phyloP scores from a whole-genome alignment of 2,329 filamentous ascomycete genomes.

The Ophiocordyceps unilateralis region DNA sequence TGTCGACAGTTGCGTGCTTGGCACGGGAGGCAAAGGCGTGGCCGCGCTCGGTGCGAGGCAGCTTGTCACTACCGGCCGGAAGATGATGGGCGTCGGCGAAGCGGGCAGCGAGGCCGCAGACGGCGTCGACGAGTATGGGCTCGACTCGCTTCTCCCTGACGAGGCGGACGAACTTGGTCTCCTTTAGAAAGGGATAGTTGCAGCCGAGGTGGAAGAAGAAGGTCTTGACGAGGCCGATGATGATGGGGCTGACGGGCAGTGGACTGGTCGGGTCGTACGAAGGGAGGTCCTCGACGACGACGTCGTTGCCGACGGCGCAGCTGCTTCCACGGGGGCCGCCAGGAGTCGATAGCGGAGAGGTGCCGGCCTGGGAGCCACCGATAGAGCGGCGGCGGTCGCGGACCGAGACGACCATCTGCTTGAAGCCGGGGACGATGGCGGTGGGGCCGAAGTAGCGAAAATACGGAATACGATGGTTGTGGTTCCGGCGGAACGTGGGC shows the following conservation, averaged over 20 bases:
- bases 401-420: conserved; percentile 76
- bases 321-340: conserved; percentile 19
- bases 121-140: conserved; percentile 69
- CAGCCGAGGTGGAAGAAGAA: conserved; percentile 75
- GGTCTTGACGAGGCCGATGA: conserved; percentile 58
- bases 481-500: conserved; percentile 29
- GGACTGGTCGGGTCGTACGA: conserved; percentile 61
- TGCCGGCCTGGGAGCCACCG: conserved; percentile 36
- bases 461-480: conserved; percentile 59
- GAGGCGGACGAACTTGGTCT: conserved; percentile 54
- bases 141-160: conserved; percentile 69
- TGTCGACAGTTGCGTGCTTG: conserved; percentile 67
- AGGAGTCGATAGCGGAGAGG: conserved; percentile 27
- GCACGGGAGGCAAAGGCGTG: conserved; percentile 66
- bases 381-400: conserved; percentile 46
- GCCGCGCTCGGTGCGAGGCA: conserved; percentile 50
- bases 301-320: conserved; percentile 24
- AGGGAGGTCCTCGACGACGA: conserved; percentile 38
- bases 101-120: conserved; percentile 65
- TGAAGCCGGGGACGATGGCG: conserved; percentile 80
- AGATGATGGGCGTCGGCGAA: conserved; percentile 48
- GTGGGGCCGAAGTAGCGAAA: conserved; percentile 85
- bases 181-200: conserved; percentile 68
- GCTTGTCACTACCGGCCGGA: conserved; percentile 29
- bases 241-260: conserved; percentile 54